Evolutionary conservation across 2,329 filamentous ascomycete species (phyloP), one percentile per base, ranked within the genome.

Genomic region (Lanzia echinophila): DNA sequence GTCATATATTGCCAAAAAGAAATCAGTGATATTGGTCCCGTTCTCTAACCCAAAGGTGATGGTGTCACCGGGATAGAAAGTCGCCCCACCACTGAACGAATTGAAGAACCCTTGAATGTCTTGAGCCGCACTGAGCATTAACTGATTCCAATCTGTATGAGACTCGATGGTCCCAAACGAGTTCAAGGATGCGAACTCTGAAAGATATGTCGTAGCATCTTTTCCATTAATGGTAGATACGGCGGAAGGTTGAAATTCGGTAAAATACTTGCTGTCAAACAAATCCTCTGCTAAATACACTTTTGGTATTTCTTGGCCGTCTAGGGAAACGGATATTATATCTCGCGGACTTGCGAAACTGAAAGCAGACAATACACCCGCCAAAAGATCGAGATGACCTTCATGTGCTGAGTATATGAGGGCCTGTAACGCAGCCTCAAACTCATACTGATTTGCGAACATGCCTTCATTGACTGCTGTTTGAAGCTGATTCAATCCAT

Each of bases 311-410:
- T 67, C 39, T 6, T 60, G 66, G 6, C 82, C 83, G 63, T 86
- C 81, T 2, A 68, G 56, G 0, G 81, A 85, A 3, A 84, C 72
- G 0, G 82, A 84, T 0, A 84, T 78, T 1, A 86, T 62, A 50
- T 72, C 70, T 59, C 77, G 66, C 20, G 69, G 69, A 11, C 75
- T 72, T 15, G 70, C 73, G 60, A 65, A 84, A 53, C 60, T 72
- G 67, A 83, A 82, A 0, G 76, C 71, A 15, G 50, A 46, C 1
- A 81, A 71, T 6, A 75, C 70, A 50, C 80, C 77, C 2, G 78
- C 76, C 7, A 73, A 63, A 58, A 76, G 81, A 2, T 70, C 69
- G 45, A 84, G 79, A 62, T 88, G 84, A 0, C 79, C 80, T 62
- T 88, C 84, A 59, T 86, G 81, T 1, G 81, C 77, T 2, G 72